Evolutionary conservation across 1,139 yeast genomes (phyloP), one percentile per base, ranked within the genome.

Genomic region (Meyerozyma carpophila): DNA sequence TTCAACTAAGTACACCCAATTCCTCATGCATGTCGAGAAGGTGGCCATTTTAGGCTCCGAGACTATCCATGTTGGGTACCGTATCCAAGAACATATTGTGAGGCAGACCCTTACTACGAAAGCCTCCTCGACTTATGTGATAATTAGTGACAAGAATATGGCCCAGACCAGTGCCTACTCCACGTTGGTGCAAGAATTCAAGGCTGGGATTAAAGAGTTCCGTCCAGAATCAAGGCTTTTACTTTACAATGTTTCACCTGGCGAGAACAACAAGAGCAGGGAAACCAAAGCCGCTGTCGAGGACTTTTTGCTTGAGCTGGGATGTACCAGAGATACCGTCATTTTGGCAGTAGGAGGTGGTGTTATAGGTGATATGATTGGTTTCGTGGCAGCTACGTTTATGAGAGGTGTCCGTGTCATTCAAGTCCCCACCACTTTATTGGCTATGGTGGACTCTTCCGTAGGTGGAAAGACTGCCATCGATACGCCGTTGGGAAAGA

Each of bases 381-480:
- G 99, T 5, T 94, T 83, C 62, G 98, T 93, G 41, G 98, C 98
- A 16, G 95, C 98, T 26, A 93, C 98, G 5, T 94, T 93, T 63
- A 94, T 94, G 99, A 80, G 99, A 63, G 99, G 99, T 44, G 96
- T 94, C 14, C 78, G 96, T 50, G 88, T 90, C 48, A 83, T 90
- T 37, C 99, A 94, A 65, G 78, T 94, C 32, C 99, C 99, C 41
- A 93, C 98, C 4, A 86, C 95, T 39, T 70, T 94, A 53, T 73
- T 94, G 53, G 84, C 98, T 8, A 94, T 94, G 99, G 98, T 94
- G 18, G 99, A 94, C 65, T 90, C 98, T 4, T 87, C 97, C 3
- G 91, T 94, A 53, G 99, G 99, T 45, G 99, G 99, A 40, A 94
- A 94, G 63, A 94, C 98, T 32, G 98, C 98, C 37, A 93, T 94